Evolutionary conservation across 106 monocot species (phyloP).

Genomic region (Dactylorhiza incarnata): DNA sequence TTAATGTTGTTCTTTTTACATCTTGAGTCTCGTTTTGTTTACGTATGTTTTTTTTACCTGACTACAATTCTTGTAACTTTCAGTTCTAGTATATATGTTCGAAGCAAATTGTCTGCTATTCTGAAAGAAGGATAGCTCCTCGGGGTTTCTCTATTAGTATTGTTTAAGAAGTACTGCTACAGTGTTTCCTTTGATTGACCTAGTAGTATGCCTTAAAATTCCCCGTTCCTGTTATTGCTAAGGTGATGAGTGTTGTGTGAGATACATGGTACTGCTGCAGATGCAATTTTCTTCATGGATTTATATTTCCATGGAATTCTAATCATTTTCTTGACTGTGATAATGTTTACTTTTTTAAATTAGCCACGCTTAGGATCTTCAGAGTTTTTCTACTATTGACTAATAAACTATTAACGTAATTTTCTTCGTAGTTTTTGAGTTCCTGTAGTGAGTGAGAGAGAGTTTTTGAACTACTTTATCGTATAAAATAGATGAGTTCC

Average conservation of each 20-base stretch:
- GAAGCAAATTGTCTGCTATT: background rate
- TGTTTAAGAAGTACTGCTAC: background rate
- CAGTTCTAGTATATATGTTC: background rate
- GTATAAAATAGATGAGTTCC: no score
- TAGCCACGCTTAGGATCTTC: background rate
- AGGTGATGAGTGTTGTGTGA: background rate
- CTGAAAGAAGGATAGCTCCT: background rate
- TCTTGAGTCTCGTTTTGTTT: background rate
- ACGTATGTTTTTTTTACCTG: background rate
- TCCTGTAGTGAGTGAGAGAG: no score
- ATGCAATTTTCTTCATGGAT: background rate
- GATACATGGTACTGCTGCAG: background rate
- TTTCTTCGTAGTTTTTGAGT: no score
- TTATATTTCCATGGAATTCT: background rate
- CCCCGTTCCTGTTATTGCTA: background rate
- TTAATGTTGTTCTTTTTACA: background rate
- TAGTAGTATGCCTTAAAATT: background rate
- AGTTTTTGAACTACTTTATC: no score
- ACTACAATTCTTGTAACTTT: background rate
- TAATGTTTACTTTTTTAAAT: background rate
- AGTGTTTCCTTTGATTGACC: background rate
- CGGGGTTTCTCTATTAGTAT: background rate
- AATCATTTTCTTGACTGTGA: background rate
- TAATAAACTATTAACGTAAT: background rate
- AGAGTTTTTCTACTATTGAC: background rate